Evolutionary conservation across 2,329 filamentous ascomycete species (phyloP).

Genomic region (Pseudopithomyces chartarum): DNA sequence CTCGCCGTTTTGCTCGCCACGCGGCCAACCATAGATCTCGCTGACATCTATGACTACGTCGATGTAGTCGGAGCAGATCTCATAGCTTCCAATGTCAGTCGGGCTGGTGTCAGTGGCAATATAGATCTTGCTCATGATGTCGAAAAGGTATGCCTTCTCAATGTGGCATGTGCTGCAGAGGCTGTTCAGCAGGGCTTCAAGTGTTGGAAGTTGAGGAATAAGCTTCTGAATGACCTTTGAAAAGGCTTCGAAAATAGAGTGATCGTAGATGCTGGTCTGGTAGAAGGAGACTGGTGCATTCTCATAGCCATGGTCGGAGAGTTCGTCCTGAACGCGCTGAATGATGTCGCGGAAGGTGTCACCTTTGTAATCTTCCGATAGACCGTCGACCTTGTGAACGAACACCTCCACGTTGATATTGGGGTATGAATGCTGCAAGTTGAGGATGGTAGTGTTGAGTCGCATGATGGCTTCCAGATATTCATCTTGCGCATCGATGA

Average conservation of each 20-base stretch:
- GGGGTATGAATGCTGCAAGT: conserved; percentile 85
- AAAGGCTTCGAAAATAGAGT: conserved; percentile 97
- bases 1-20: conserved; percentile 42
- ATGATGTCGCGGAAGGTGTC: conserved; percentile 97
- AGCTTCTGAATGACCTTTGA: conserved; percentile 98
- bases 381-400: conserved; percentile 98
- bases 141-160: conserved; percentile 97
- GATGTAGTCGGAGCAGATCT: conserved; percentile 98
- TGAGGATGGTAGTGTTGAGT: conserved; percentile 86
- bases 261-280: conserved; percentile 96
- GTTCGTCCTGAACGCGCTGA: conserved; percentile 93
- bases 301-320: conserved; percentile 90
- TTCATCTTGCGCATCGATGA: conserved; percentile 97
- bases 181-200: conserved; percentile 93
- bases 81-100: conserved; percentile 93
- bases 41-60: conserved; percentile 97
- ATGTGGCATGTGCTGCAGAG: conserved; percentile 92
- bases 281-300: conserved; percentile 95
- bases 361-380: conserved; percentile 94
- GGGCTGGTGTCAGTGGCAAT: conserved; percentile 94
- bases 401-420: conserved; percentile 98
- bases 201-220: conserved; percentile 87
- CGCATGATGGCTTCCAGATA: conserved; percentile 89
- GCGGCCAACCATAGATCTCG: conserved; percentile 85
- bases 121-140: conserved; percentile 97